phyloP scores from a whole-genome alignment of 2,329 filamentous ascomycete genomes.

The Calonectria multiphialidica region DNA sequence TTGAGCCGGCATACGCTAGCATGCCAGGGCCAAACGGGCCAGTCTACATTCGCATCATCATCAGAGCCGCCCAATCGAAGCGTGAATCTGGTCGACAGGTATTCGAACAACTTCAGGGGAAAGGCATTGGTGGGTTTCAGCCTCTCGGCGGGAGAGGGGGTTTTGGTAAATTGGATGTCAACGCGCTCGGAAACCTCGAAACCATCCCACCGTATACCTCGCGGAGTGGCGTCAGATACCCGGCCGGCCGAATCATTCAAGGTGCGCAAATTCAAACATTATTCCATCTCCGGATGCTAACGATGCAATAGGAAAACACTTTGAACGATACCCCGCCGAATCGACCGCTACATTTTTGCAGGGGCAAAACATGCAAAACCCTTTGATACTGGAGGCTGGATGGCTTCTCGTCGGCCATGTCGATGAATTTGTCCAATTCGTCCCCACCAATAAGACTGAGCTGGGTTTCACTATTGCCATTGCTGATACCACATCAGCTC shows the following conservation, averaged over 20 bases:
- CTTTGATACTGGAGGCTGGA: slow-evolving; percentile 46
- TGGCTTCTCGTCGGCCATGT: slow-evolving; percentile 44
- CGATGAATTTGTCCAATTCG: slow-evolving; percentile 47
- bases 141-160: slow-evolving; percentile 9
- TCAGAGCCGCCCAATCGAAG: slow-evolving; percentile 45
- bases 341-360: background rate
- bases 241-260: slow-evolving; percentile 36
- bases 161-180: slow-evolving; percentile 30
- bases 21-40: slow-evolving; percentile 52
- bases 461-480: slow-evolving; percentile 43
- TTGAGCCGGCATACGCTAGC: slow-evolving; percentile 53
- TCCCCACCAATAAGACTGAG: slow-evolving; percentile 35
- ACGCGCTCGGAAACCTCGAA: slow-evolving; percentile 50
- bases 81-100: slow-evolving; percentile 47
- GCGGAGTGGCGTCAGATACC: slow-evolving; percentile 38
- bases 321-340: background rate
- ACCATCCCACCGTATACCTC: slow-evolving; percentile 50
- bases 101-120: slow-evolving; percentile 46
- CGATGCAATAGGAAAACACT: background rate
- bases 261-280: slow-evolving; percentile 11
- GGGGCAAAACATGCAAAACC: slow-evolving; percentile 49
- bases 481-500: slow-evolving; percentile 36
- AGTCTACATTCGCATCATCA: slow-evolving; percentile 48
- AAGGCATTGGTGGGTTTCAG: slow-evolving; percentile 49
- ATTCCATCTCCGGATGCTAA: background rate